Conservation (phyloP, 352 stramenopile species). For the Blastocystis sp. region DNA sequence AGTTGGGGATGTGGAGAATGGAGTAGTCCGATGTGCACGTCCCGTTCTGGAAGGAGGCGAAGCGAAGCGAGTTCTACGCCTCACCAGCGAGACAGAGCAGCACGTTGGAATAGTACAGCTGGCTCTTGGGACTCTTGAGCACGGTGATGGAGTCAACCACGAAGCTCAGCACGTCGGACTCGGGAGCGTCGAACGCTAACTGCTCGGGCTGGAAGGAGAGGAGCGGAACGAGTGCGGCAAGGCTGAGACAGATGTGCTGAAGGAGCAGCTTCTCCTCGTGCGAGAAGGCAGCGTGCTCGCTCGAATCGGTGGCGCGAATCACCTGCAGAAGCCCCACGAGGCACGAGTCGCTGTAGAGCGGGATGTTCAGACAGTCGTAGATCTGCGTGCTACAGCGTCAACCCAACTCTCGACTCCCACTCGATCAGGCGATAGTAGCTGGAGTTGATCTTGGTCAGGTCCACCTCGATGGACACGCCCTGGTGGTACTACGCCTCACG, state of each 20-base stretch:
- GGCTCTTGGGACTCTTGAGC: neutral
- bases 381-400: neutral
- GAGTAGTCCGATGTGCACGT: constrained; percentile 37
- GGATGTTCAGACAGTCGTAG: neutral
- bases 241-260: neutral
- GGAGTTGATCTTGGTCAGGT: neutral
- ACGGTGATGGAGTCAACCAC: constrained; percentile 33
- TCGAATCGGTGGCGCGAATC: neutral
- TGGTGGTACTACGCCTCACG: neutral
- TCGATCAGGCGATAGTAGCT: constrained; percentile 2
- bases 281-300: neutral
- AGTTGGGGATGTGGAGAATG: neutral
- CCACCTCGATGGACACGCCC: neutral
- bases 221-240: neutral
- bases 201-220: neutral
- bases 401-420: neutral
- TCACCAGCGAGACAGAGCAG: neutral
- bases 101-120: constrained; percentile 16
- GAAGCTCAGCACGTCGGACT: neutral
- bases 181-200: neutral
- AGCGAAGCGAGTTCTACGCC: neutral
- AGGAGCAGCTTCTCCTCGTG: neutral
- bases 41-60: constrained; percentile 49
- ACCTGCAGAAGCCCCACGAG: constrained; percentile 15
- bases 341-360: neutral